Percentiles rank a stretch among this genome's conserved stretches.
phyloP scores from a whole-genome alignment of 176 grass and related monocot species.

The Oryza officinalis region DNA sequence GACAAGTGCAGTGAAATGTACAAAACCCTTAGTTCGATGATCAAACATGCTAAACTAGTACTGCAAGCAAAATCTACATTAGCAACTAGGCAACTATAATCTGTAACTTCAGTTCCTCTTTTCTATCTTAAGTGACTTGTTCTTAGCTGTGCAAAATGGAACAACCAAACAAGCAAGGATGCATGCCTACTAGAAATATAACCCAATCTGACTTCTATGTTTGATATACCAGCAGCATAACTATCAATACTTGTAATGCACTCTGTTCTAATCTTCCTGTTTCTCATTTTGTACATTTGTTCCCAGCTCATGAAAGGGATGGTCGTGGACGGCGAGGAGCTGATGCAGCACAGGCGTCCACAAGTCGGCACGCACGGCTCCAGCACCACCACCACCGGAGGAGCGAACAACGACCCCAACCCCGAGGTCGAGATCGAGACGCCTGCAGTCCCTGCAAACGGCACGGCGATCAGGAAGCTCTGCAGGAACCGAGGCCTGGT shows the following conservation, averaged over 20 bases:
- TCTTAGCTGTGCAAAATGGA: neutral
- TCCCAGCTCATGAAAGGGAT: constrained; percentile 65
- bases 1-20: neutral
- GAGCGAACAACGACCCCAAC: neutral
- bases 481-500: constrained; percentile 63
- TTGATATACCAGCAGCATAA: neutral
- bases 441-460: neutral
- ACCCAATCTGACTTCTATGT: neutral
- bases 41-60: neutral
- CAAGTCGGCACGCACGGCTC: neutral
- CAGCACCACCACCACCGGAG: neutral
- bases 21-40: neutral
- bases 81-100: neutral
- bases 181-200: neutral
- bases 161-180: neutral
- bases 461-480: constrained; percentile 58
- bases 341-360: constrained; percentile 54
- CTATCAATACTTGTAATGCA: neutral
- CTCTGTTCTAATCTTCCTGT: neutral
- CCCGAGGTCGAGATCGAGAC: neutral
- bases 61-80: neutral
- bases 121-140: neutral
- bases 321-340: constrained; percentile 50
- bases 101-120: neutral
- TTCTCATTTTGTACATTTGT: neutral